Percentiles rank a stretch among this genome's conserved stretches.
These are phyloP conservation scores for Periconia macrospinosa DNA, from an alignment of 2,329 filamentous ascomycete species.

Conservation along the genomic window DNA sequence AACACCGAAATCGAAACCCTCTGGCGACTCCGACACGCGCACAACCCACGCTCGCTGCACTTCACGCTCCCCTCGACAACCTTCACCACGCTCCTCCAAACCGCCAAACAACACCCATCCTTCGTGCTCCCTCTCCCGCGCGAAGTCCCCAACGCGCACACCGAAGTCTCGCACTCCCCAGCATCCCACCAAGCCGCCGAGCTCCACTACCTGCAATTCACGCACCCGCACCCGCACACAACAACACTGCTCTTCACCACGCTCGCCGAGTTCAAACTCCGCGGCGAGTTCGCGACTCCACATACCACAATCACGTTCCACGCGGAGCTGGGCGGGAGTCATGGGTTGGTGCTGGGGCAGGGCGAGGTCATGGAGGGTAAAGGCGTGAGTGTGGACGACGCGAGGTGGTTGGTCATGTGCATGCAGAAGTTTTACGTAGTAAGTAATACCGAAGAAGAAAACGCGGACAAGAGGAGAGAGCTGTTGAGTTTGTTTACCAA, in stretches of 20 bases:
- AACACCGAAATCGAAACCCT: constrained; percentile 80
- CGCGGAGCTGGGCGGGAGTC: constrained; percentile 72
- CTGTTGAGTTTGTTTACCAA: constrained; percentile 80
- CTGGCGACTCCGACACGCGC: constrained; percentile 86
- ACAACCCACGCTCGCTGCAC: constrained; percentile 74
- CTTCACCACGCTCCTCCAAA: constrained; percentile 71
- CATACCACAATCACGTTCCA: constrained; percentile 96
- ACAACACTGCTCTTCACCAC: constrained; percentile 82
- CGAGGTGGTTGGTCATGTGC: constrained; percentile 88
- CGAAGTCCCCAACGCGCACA: constrained; percentile 39
- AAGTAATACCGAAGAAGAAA: constrained; percentile 55
- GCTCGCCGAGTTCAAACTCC: constrained; percentile 86
- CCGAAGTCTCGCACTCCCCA: constrained; percentile 9
- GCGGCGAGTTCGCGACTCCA: constrained; percentile 85
- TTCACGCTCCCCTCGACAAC: constrained; percentile 74
- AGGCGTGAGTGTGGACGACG: constrained; percentile 77
- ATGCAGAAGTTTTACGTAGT: constrained; percentile 86
- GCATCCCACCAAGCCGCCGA: constrained; percentile 67
- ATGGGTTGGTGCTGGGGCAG: constrained; percentile 83
- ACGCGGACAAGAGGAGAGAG: constrained; percentile 52
- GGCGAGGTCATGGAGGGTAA: constrained; percentile 75
- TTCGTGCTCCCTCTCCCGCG: constrained; percentile 89
- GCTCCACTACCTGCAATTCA: constrained; percentile 97
- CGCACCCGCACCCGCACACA: constrained; percentile 70
- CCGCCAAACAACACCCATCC: constrained; percentile 75